Evolutionary conservation across 2,329 filamentous ascomycete species (phyloP).

Genomic region (Emericellopsis cladophorae): DNA sequence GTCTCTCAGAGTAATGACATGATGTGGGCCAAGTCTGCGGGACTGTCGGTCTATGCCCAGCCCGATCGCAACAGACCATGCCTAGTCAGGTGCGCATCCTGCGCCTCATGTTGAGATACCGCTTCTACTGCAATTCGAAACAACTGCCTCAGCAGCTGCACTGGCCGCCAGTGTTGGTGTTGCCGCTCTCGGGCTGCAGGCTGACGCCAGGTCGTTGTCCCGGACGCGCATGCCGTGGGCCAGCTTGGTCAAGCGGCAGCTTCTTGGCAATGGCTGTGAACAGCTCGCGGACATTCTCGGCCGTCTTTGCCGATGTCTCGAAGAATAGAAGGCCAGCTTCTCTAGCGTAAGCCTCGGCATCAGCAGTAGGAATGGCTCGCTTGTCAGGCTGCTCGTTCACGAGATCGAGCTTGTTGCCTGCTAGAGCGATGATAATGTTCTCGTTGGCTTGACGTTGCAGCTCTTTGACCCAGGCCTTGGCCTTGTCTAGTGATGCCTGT

Average conservation of each 20-base stretch:
- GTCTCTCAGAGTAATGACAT: slow-evolving; percentile 8
- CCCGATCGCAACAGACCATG: slow-evolving; percentile 8
- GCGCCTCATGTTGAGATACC: neutral
- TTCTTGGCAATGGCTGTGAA: slow-evolving; percentile 98
- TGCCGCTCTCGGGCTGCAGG: slow-evolving; percentile 41
- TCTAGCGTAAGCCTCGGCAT: slow-evolving; percentile 88
- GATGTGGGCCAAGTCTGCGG: slow-evolving; percentile 12
- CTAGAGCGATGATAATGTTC: slow-evolving; percentile 97
- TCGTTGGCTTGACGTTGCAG: slow-evolving; percentile 97
- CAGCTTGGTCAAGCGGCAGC: slow-evolving; percentile 87
- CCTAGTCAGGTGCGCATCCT: slow-evolving; percentile 5
- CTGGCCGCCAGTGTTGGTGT: slow-evolving; percentile 41
- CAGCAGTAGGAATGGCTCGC: slow-evolving; percentile 76
- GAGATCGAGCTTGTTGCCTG: slow-evolving; percentile 94
- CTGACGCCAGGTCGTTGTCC: slow-evolving; percentile 48
- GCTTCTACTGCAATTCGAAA: neutral
- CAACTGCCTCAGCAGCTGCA: slow-evolving; percentile 37
- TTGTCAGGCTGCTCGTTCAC: slow-evolving; percentile 92
- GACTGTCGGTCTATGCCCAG: slow-evolving; percentile 12
- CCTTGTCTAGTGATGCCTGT: slow-evolving; percentile 93
- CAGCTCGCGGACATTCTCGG: slow-evolving; percentile 87
- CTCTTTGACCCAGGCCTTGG: slow-evolving; percentile 98
- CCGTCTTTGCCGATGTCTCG: slow-evolving; percentile 95
- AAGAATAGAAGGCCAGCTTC: slow-evolving; percentile 95
- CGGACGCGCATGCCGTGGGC: slow-evolving; percentile 71